phyloP scores from a whole-genome alignment of 2,329 filamentous ascomycete genomes.

The Paecilomyces sp. region DNA sequence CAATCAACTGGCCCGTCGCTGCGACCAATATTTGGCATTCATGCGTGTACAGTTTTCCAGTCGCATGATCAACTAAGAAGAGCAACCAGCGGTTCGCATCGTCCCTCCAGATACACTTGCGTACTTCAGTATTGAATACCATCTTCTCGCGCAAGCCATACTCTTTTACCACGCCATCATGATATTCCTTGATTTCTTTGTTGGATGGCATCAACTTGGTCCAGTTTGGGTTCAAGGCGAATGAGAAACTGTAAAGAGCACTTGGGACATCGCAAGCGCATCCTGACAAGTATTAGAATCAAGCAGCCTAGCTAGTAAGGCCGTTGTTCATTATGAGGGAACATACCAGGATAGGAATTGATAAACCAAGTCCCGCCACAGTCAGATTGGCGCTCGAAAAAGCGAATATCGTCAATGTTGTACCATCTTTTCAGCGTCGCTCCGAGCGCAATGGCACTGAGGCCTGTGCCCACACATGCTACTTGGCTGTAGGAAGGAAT shows the following conservation, averaged over 20 bases:
- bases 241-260: constrained; percentile 50
- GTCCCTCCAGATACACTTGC: background rate
- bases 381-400: constrained; percentile 53
- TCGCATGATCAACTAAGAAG: constrained; percentile 42
- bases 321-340: constrained; percentile 45
- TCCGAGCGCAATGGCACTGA: constrained; percentile 56
- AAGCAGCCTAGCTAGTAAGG: constrained; percentile 15
- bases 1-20: constrained; percentile 49
- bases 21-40: constrained; percentile 49
- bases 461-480: constrained; percentile 44
- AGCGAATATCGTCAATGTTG: constrained; percentile 50
- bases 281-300: background rate
- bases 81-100: background rate
- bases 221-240: constrained; percentile 48
- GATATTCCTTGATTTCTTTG: constrained; percentile 45
- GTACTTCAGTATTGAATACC: constrained; percentile 47
- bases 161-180: constrained; percentile 46
- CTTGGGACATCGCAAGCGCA: background rate
- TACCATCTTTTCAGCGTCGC: constrained; percentile 52
- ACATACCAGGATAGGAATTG: constrained; percentile 53
- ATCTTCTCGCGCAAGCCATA: constrained; percentile 52
- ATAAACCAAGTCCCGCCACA: constrained; percentile 60
- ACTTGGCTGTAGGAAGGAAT: background rate
- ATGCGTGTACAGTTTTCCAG: constrained; percentile 38
- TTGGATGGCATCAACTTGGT: constrained; percentile 43